These are phyloP conservation scores for Fusarium dimerum DNA, from an alignment of 2,329 filamentous ascomycete genomes.

Conservation along the genomic window DNA sequence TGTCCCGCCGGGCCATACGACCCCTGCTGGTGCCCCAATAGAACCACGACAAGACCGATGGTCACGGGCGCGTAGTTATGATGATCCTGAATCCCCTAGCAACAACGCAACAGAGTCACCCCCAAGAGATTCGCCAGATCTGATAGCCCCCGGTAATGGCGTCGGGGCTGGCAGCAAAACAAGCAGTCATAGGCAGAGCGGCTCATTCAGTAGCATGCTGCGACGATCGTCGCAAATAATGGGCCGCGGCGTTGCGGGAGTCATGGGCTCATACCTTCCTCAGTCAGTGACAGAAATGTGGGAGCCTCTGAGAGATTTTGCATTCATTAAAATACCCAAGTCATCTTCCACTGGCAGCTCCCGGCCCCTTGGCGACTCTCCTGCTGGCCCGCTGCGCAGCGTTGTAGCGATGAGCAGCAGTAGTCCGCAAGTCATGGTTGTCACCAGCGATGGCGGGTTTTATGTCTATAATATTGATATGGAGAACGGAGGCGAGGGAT, in stretches of 20 bases:
- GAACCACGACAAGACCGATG: conserved; percentile 51
- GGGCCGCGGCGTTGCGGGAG: conserved; percentile 82
- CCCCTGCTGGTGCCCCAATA: conserved; percentile 37
- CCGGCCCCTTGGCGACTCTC: conserved; percentile 32
- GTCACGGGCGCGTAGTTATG: conserved; percentile 54
- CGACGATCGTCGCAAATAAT: conserved; percentile 95
- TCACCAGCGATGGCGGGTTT: conserved; percentile 93
- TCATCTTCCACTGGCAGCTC: conserved; percentile 28
- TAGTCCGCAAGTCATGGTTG: conserved; percentile 95
- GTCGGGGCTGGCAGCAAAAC: conserved; percentile 26
- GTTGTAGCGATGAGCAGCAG: conserved; percentile 98
- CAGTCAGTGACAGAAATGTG: conserved; percentile 96
- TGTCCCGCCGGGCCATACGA: conserved; percentile 44
- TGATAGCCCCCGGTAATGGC: conserved; percentile 29
- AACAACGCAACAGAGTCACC: conserved; percentile 56
- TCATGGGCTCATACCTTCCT: conserved; percentile 88
- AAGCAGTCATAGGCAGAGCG: conserved; percentile 56
- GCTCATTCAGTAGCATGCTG: conserved; percentile 85
- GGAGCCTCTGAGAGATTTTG: conserved; percentile 94
- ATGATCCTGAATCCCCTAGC: conserved; percentile 42
- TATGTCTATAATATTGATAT: conserved; percentile 96
- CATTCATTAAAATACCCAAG: conserved; percentile 90
- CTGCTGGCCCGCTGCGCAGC: conserved; percentile 65
- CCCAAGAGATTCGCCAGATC: conserved; percentile 49
- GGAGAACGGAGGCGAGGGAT: conserved; percentile 91